These are phyloP conservation scores for Apostasia shenzhenica DNA, from an alignment of 106 monocot species.

Conservation along the genomic window DNA sequence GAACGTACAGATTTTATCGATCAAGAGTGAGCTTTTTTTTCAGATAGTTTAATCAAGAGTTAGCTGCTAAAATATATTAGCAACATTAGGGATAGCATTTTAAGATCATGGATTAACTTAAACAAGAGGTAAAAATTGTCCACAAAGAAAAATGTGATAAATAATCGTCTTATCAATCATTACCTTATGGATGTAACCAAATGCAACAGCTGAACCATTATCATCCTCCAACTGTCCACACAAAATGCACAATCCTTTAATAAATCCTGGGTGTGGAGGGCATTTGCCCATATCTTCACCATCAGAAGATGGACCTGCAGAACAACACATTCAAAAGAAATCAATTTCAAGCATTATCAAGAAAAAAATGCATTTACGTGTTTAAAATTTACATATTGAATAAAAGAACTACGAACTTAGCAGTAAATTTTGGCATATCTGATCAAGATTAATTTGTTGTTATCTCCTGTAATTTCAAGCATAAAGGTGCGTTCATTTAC, in stretches of 20 bases:
- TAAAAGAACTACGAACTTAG: too few relatives aligned
- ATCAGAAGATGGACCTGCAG: conserved; percentile 10
- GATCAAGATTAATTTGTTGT: too few relatives aligned
- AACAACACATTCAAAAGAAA: not conserved
- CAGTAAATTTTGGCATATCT: too few relatives aligned
- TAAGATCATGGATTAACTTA: too few relatives aligned
- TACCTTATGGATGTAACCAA: conserved; percentile 79
- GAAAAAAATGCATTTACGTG: not conserved
- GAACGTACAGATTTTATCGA: too few relatives aligned
- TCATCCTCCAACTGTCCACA: conserved; percentile 64
- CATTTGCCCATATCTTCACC: conserved; percentile 20
- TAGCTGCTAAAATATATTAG: too few relatives aligned
- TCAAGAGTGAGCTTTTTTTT: too few relatives aligned
- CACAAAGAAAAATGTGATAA: not conserved
- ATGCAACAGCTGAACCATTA: conserved; percentile 40
- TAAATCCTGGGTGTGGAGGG: conserved; percentile 59
- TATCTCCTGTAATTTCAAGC: too few relatives aligned
- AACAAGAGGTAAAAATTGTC: too few relatives aligned
- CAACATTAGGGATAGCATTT: too few relatives aligned
- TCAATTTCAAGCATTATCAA: not conserved
- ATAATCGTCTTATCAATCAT: not conserved
- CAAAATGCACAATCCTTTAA: conserved; percentile 46
- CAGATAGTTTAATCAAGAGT: too few relatives aligned
- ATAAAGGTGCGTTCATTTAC: too few relatives aligned
- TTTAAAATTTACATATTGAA: not conserved